Percentiles rank a stretch among this genome's conserved stretches.
These are phyloP conservation scores for Auricularia auricula-judae DNA, from an alignment of 768 basidiomycete species.

Conservation along the genomic window DNA sequence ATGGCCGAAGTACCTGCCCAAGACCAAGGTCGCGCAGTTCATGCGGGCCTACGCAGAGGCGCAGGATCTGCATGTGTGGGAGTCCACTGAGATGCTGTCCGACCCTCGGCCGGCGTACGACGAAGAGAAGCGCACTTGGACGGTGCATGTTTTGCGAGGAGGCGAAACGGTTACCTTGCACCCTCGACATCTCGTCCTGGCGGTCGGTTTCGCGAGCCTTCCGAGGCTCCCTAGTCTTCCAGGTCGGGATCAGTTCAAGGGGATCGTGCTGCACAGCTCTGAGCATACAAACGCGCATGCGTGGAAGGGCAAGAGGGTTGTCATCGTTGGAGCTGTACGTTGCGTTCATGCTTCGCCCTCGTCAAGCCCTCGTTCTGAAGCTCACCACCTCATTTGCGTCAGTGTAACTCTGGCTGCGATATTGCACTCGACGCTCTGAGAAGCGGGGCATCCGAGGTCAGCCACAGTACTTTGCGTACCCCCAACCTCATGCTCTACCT, in stretches of 20 bases:
- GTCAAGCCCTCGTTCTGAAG: no score
- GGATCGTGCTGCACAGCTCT: neutral
- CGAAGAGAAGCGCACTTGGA: constrained; percentile 15
- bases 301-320: neutral
- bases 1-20: constrained; percentile 32
- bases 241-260: neutral
- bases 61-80: constrained; percentile 36
- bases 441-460: neutral
- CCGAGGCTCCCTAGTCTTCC: neutral
- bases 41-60: constrained; percentile 28
- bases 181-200: neutral
- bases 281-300: no score
- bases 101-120: constrained; percentile 25
- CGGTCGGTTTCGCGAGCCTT: neutral
- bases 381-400: no score
- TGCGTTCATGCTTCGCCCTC: no score
- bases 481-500: neutral
- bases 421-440: neutral
- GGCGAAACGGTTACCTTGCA: neutral
- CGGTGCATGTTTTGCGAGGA: neutral
- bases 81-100: constrained; percentile 18
- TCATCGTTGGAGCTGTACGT: neutral
- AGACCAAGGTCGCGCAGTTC: constrained; percentile 34
- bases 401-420: constrained; percentile 2
- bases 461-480: neutral